phyloP scores from a whole-genome alignment of 108 stramenopile species.

The Cyclotella sp. region DNA sequence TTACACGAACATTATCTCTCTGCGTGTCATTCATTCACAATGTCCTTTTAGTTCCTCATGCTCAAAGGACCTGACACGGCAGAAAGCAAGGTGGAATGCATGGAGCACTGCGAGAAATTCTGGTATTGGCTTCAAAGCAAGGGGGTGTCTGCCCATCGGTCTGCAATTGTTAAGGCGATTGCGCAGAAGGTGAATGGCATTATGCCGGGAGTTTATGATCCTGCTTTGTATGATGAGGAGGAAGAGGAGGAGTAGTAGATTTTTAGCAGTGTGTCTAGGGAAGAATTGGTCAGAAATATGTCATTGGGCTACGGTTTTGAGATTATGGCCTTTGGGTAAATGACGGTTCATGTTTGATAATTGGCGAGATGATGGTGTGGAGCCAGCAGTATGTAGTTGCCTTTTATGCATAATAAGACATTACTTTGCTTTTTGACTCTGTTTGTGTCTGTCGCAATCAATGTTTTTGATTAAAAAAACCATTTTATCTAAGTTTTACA shows the following conservation, averaged over 20 bases:
- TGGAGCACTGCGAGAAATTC: conserved; percentile 95
- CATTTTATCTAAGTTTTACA: background rate
- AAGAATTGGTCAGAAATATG: background rate
- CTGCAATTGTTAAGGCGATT: conserved; percentile 92
- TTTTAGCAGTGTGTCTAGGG: background rate
- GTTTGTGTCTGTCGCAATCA: background rate
- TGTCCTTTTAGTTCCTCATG: conserved; percentile 72
- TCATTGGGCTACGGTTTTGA: background rate
- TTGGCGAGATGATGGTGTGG: conserved; percentile 8
- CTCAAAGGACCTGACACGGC: conserved; percentile 90
- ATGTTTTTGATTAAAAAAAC: background rate
- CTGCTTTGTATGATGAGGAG: conserved; percentile 77
- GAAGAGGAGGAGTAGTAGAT: conserved; percentile 58
- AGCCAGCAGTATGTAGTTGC: conserved; percentile 8
- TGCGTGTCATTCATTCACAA: conserved; percentile 58
- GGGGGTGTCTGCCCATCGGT: conserved; percentile 89
- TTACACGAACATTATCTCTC: background rate
- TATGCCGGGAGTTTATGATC: conserved; percentile 91
- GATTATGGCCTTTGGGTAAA: background rate
- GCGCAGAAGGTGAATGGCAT: conserved; percentile 92
- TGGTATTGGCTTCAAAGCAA: conserved; percentile 90
- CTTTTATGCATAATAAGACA: background rate
- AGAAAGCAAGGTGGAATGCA: conserved; percentile 72
- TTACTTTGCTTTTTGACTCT: background rate
- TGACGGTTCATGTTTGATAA: background rate